Evolutionary conservation across 257 asterid genomes (phyloP), one percentile per base, ranked within the genome.

Genomic region (Nicotiana tabacum): DNA sequence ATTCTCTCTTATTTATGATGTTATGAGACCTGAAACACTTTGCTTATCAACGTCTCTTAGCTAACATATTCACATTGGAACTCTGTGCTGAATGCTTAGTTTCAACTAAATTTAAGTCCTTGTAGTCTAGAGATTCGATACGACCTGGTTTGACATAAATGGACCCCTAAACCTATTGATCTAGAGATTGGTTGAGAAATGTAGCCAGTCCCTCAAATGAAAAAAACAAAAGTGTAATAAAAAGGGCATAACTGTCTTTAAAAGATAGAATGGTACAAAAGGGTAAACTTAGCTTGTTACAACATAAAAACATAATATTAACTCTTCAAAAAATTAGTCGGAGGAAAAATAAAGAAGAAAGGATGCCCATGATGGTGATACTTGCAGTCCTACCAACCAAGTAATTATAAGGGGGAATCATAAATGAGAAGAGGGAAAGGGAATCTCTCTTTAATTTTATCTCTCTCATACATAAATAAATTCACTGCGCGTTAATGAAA

Each of bases 291-390:
- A 18, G 51, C 51, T 43, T 43, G 51, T 27, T 27, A 29, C 39
- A 29, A 18, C 70, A 65, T 27, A 4, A 30, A 27, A 6, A n/a
- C 58, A 29, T 43, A 10, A 48, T 51, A 72, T 2, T 24, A 43
- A 43, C 33, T 21, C 6, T 55, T 51, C 0, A 60, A 30, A n/a
- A 32, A 10, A 7, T 17, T 57, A 77, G 9, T 55, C 2, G 58
- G 30, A 16, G 30, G 32, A 56, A 77, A 77, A 30, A 55, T 18
- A 77, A 16, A 81, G 9, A 66, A 43, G 56, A 76, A 70, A 21
- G 84, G 58, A 82, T 53, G 88, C 83, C 86, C 81, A 29, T 77
- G 87, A 84, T 84, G 89, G 87, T 62, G 85, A 81, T 82, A 51
- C 85, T 86, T 56, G 69, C 56, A 72, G 79, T 81, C 24, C 83